A percentile compares a stretch with the other conserved stretches of the same genome.
Evolutionary conservation across 495 filamentous ascomycete genomes (phyloP).

Genomic region (Penicillium tannophilum): DNA sequence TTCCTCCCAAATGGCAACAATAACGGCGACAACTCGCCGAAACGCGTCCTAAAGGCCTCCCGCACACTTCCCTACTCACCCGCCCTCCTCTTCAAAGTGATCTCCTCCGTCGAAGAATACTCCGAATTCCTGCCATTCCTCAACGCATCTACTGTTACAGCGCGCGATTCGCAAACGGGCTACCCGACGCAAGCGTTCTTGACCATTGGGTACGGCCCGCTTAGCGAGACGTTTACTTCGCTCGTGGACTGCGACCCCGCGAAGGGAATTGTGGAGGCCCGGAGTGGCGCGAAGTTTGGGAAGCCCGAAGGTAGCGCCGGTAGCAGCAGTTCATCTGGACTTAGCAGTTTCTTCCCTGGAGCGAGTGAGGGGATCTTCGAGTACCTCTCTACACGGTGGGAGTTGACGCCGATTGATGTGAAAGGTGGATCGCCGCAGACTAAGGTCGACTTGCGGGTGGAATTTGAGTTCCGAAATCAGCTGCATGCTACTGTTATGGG

Average conservation of each 20-base stretch:
- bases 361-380: conserved; percentile 65
- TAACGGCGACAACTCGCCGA: conserved; percentile 27
- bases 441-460: conserved; percentile 72
- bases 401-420: conserved; percentile 52
- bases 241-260: conserved; percentile 71
- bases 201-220: conserved; percentile 78
- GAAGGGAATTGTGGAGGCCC: conserved; percentile 68
- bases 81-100: conserved; percentile 70
- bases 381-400: conserved; percentile 78
- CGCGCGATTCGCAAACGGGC: conserved; percentile 48
- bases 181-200: conserved; percentile 78
- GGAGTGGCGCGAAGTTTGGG: conserved; percentile 59
- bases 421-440: conserved; percentile 48
- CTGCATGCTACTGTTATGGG: conserved; percentile 77
- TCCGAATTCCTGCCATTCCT: conserved; percentile 84
- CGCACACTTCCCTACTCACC: conserved; percentile 81
- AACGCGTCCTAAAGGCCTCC: conserved; percentile 64
- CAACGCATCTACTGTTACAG: conserved; percentile 68
- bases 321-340: conserved; percentile 9
- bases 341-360: conserved; percentile 38
- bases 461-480: conserved; percentile 82
- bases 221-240: conserved; percentile 79
- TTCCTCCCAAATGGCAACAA: conserved; percentile 32
- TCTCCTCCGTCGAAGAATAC: conserved; percentile 85
- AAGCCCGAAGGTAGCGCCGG: conserved; percentile 8